Conservation (phyloP, 805 yeast genomes). For the Teunomyces aglyptinius region DNA sequence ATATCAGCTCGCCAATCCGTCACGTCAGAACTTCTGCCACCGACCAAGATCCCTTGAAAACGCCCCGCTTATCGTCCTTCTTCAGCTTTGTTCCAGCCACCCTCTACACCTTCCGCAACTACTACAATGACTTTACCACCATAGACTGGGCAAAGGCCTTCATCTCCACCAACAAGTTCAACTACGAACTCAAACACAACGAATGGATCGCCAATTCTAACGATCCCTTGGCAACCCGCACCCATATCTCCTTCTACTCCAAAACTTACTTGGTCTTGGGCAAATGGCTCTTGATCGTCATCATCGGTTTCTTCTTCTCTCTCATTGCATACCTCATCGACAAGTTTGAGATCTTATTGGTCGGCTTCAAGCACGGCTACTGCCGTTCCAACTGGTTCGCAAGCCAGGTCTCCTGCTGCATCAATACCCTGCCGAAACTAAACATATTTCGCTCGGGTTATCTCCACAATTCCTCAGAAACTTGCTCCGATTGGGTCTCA, state of each 20-base stretch:
- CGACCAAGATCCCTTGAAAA: background rate
- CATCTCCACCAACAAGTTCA: conserved; percentile 41
- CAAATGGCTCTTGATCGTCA: conserved; percentile 49
- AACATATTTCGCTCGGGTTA: conserved; percentile 22
- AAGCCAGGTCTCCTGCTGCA: conserved; percentile 45
- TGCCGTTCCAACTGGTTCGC: conserved; percentile 46
- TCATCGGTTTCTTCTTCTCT: conserved; percentile 47
- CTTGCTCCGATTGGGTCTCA: conserved; percentile 36
- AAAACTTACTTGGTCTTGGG: conserved; percentile 37
- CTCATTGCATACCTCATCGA: conserved; percentile 51
- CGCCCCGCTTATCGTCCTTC: conserved; percentile 55
- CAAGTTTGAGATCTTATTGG: conserved; percentile 44
- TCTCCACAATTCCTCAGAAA: conserved; percentile 10
- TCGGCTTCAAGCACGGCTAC: conserved; percentile 53
- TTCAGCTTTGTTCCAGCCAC: conserved; percentile 29
- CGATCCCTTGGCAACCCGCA: conserved; percentile 3
- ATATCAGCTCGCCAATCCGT: conserved; percentile 1
- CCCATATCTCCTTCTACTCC: conserved; percentile 18
- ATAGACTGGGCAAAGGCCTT: conserved; percentile 58
- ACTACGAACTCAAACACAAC: conserved; percentile 35
- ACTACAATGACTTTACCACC: conserved; percentile 60
- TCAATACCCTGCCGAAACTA: conserved; percentile 4
- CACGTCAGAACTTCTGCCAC: conserved; percentile 1
- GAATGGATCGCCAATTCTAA: conserved; percentile 18
- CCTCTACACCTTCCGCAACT: conserved; percentile 28